Base-by-base conservation (phyloP, 176 grass and related monocot genomes). In the Aegilops longissima region DNA sequence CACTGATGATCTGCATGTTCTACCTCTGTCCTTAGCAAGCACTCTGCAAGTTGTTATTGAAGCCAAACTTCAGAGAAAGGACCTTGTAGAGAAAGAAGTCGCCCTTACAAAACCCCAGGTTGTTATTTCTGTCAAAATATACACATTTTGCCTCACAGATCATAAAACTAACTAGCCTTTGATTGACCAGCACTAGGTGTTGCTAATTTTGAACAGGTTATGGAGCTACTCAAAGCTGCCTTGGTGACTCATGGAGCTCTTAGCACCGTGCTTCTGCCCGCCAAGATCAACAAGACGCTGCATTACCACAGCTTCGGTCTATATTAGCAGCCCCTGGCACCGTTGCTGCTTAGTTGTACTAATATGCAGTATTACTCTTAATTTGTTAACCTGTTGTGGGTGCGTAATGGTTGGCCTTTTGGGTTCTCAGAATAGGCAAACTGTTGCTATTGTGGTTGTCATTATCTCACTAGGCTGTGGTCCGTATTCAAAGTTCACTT, bases 51-150 rank as follows among this genome's bases (percentile, higher is more conserved):
- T 59, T 9, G 6, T 82, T 16, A 5, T 33, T 2, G 86, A 77
- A 0, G 23, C 71, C 3, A 82, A 88, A 3, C 8, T 88, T 24
- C 33, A 29, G 34, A 66, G 13, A 0, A 3, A 67, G 14, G 34
- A 88, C 3, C 61, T 88, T 8, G 79, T 44, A 8, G 79, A 77
- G 23, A 77, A 61, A 61, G 71, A 88, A 61, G n/a, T 77, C 16
- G 8, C 56, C 2, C 16, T 58, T 62, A 44, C 61, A 4, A 77
- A 77, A 14, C 20, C 14, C 11, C 45, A 82, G 71, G 86, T 87
- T 54, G 1, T 52, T 6, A 52, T 6, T 52, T 52, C 12, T 52
- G 12, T 52, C 49, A 52, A 0, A 52, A 52, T 47, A 52, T 52
- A 6, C 0, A 16, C 49, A 52, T 52, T 52, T 16, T 0, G 49